phyloP scores from a whole-genome alignment of 352 stramenopile species.

The Phytophthora multivora region DNA sequence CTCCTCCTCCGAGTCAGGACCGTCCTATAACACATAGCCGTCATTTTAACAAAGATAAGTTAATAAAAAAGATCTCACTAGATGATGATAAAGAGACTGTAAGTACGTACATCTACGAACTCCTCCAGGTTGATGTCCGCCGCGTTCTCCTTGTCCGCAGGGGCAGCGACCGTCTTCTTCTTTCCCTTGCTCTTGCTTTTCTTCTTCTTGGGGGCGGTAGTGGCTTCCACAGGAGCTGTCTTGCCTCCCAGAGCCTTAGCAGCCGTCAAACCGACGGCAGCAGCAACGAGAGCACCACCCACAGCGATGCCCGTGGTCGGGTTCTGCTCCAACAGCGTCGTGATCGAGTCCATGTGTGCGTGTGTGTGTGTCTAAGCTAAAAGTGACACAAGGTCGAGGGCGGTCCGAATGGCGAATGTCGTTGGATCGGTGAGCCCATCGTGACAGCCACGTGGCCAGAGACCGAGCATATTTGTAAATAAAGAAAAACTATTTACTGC shows the following conservation, averaged over 20 bases:
- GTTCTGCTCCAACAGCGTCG: constrained; percentile 69
- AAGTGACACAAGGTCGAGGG: not conserved
- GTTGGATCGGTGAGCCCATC: constrained; percentile 5
- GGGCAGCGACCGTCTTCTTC: constrained; percentile 49
- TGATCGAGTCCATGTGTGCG: constrained; percentile 70
- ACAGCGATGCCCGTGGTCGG: constrained; percentile 66
- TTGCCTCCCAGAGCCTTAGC: constrained; percentile 67
- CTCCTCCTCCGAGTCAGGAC: constrained; percentile 83
- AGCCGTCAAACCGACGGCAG: constrained; percentile 68
- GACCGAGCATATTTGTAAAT: not conserved
- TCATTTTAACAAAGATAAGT: not conserved
- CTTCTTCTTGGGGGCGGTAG: constrained; percentile 49
- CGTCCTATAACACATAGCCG: constrained; percentile 38
- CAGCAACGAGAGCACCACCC: constrained; percentile 67
- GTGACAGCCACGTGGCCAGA: constrained; percentile 9
- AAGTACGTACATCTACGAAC: constrained; percentile 53
- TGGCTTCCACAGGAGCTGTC: constrained; percentile 18
- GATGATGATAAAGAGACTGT: not conserved
- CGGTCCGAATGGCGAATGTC: constrained; percentile 25
- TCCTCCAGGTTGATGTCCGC: constrained; percentile 71
- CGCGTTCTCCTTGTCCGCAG: constrained; percentile 33
- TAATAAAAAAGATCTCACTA: constrained; percentile 2
- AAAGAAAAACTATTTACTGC: constrained; percentile 13
- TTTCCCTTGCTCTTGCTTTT: constrained; percentile 64
- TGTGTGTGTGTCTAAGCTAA: not conserved